Percentiles rank a stretch among this genome's conserved stretches.
Evolutionary conservation across 2,329 filamentous ascomycete genomes (phyloP).

Genomic region (Alternaria longipes): DNA sequence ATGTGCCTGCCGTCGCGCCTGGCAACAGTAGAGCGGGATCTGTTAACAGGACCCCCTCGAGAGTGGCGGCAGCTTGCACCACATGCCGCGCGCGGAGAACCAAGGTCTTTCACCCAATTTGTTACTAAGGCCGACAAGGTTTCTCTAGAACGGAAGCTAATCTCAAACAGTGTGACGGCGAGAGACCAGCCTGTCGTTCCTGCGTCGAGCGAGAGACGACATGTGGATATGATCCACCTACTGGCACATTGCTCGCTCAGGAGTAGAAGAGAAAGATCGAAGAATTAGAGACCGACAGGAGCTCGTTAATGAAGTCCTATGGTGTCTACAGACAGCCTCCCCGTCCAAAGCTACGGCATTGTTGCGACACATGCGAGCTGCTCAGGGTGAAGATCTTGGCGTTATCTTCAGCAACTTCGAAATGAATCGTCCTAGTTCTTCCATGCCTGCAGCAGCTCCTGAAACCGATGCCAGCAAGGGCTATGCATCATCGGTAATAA

Average conservation of each 20-base stretch:
- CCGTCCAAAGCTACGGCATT: constrained; percentile 18
- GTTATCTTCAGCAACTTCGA: constrained; percentile 14
- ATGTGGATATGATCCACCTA: constrained; percentile 12
- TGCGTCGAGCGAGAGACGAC: constrained; percentile 5
- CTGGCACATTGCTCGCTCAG: constrained; percentile 13
- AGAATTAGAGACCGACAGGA: constrained; percentile 17
- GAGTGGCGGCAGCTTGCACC: constrained; percentile 13
- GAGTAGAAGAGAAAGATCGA: constrained; percentile 18
- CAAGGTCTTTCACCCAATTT: constrained; percentile 9
- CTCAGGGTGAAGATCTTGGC: constrained; percentile 12
- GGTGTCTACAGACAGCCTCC: constrained; percentile 27
- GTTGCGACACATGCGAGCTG: constrained; percentile 17
- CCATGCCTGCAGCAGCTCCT: neutral
- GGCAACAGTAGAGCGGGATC: neutral
- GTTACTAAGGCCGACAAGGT: neutral
- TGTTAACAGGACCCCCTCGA: neutral
- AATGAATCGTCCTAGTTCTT: neutral
- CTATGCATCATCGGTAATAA: neutral
- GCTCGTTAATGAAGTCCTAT: constrained; percentile 24
- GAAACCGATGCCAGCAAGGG: neutral
- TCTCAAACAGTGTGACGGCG: constrained; percentile 15
- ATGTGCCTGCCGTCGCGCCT: neutral
- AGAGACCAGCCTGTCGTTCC: constrained; percentile 14
- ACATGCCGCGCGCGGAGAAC: constrained; percentile 15
- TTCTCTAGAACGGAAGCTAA: neutral